phyloP scores from a whole-genome alignment of 257 asterid species.

The Scutellaria baicalensis region DNA sequence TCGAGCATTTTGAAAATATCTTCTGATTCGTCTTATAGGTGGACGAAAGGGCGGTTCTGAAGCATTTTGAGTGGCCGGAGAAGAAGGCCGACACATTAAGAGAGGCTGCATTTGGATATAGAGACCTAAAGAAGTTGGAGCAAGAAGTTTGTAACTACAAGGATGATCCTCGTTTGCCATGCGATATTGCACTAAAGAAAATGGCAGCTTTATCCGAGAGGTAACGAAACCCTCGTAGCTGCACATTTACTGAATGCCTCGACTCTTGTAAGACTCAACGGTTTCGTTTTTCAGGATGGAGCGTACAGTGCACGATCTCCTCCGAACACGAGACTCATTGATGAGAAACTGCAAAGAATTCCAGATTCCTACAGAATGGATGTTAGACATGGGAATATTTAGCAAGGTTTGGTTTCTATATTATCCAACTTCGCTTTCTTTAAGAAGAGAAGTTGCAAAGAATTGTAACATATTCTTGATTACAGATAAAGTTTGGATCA shows the following conservation, averaged over 20 bases:
- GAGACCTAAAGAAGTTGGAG: conserved; percentile 75
- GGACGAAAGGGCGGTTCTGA: conserved; percentile 90
- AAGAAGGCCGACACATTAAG: conserved; percentile 82
- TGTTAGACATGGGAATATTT: conserved; percentile 73
- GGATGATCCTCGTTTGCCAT: conserved; percentile 63
- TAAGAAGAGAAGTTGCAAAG: neutral
- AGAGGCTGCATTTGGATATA: conserved; percentile 84
- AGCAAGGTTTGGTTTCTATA: conserved; percentile 50
- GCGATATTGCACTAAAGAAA: conserved; percentile 72
- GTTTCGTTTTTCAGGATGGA: conserved; percentile 55
- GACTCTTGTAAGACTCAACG: neutral
- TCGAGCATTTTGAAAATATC: neutral
- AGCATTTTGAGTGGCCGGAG: conserved; percentile 97
- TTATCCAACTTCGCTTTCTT: neutral
- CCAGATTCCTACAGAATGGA: conserved; percentile 81
- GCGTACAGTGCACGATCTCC: conserved; percentile 57
- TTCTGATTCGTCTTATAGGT: conserved; percentile 34
- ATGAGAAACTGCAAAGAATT: conserved; percentile 72
- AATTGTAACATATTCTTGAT: neutral
- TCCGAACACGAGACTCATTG: conserved; percentile 64
- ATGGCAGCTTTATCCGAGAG: conserved; percentile 73
- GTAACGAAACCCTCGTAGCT: conserved; percentile 23
- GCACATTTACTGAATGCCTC: neutral
- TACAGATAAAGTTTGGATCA: conserved; percentile 76
- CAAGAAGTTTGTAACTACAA: conserved; percentile 51